Evolutionary conservation across 257 asterid genomes (phyloP), one percentile per base, ranked within the genome.

Genomic region (Solanum megistacrolobum): DNA sequence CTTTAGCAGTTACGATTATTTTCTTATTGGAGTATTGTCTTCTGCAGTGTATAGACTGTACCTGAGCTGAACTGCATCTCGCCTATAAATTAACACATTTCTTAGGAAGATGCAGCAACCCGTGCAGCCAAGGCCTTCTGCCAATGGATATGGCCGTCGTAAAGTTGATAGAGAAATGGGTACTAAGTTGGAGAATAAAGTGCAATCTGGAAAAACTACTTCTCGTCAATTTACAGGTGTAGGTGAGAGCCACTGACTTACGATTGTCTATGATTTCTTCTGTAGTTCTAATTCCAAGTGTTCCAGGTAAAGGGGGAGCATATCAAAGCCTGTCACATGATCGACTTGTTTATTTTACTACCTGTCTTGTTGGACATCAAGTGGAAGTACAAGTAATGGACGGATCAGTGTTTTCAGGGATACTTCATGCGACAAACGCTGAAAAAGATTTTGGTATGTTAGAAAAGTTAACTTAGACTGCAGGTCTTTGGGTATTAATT

Each of bases 301-400:
- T 89, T 90, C 86, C 88, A 93, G 98, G 96, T 84, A 91, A 93
- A 94, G 98, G 93, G 86, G 98, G 91, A 85, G 89, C 86, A 52
- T 85, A 65, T 86, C 96, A 92, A 84, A 91, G 96, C 84, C 87
- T 92, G 89, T 92, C 98, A 87, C 90, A 93, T 84, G 99, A 97
- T 81, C 96, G 97, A 5, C 90, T 94, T 69, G 86, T 93, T 86
- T 97, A 94, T 90, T 25, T 93, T 75, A 91, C 92, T 82, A 87
- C 98, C 71, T 93, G 98, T 91, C 98, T 97, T 90, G 91, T 97
- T 87, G 99, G 99, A 88, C 97, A 95, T 83, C 95, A 92, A 88
- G 99, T 97, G 86, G 99, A 97, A 92, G 98, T 95, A 91, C 99
- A 97, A 90, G 93, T 97, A 94, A 83, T 60, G 88, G 98, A 96